A percentile compares a stretch with the other conserved stretches of the same genome.
These are phyloP conservation scores for Phytopythium sindhum DNA, from an alignment of 352 stramenopile genomes.

Conservation along the genomic window DNA sequence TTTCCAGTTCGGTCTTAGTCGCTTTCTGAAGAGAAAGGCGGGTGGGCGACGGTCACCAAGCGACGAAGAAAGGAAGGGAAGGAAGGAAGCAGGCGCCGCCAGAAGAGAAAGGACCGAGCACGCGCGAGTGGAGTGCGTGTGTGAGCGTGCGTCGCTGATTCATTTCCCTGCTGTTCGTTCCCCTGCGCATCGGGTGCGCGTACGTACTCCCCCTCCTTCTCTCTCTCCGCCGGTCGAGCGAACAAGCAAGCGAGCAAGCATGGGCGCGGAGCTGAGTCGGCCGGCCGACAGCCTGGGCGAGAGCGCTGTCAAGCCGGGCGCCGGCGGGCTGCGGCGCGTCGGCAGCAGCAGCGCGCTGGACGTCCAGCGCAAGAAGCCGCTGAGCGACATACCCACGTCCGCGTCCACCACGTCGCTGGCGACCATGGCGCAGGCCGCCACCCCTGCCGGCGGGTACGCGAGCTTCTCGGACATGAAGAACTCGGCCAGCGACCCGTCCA, in stretches of 20 bases:
- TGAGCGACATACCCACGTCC: slow-evolving; percentile 36
- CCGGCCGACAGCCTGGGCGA: slow-evolving; percentile 21
- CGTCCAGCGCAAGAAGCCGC: slow-evolving; percentile 25
- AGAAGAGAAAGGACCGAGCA: not conserved
- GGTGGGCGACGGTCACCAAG: too few relatives aligned
- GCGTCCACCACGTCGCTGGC: slow-evolving; percentile 56
- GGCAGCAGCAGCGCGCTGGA: slow-evolving; percentile 66
- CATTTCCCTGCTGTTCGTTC: not conserved
- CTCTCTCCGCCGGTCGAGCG: not conserved
- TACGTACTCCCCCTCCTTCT: not conserved
- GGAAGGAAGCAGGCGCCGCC: not conserved
- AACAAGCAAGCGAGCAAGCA: slow-evolving; percentile 11
- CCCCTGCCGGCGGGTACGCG: slow-evolving; percentile 7
- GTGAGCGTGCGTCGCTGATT: not conserved
- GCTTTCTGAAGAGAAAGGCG: slow-evolving; percentile 1
- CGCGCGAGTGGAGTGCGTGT: too few relatives aligned
- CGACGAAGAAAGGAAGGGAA: not conserved
- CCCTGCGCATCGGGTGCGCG: too few relatives aligned
- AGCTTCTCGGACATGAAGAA: slow-evolving; percentile 9
- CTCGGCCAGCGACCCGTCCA: slow-evolving; percentile 1
- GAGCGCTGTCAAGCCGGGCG: slow-evolving; percentile 10
- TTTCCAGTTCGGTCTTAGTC: slow-evolving; percentile 4
- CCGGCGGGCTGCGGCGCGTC: slow-evolving; percentile 53
- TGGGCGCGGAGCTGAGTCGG: slow-evolving; percentile 75
- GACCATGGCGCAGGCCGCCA: slow-evolving; percentile 27